A percentile compares a stretch with the other conserved stretches of the same genome.
Evolutionary conservation across 352 stramenopile species (phyloP).

Genomic region (Ophiocytium majus): DNA sequence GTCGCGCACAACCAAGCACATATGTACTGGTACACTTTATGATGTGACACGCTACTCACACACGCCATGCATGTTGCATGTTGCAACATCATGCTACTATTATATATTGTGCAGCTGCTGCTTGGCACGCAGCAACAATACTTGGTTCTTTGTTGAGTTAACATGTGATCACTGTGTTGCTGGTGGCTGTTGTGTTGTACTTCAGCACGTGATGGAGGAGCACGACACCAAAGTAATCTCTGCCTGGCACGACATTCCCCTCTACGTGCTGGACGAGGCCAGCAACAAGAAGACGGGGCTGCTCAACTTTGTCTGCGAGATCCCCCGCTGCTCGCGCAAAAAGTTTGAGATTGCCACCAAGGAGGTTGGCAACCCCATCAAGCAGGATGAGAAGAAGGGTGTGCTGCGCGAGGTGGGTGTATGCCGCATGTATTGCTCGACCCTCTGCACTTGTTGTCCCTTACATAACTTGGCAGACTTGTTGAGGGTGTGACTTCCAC

Average conservation of each 20-base stretch:
- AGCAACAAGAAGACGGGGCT: conserved; percentile 66
- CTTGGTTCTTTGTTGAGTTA: not conserved
- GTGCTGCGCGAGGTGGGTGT: conserved; percentile 78
- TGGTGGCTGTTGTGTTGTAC: not conserved
- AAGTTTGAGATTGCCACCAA: conserved; percentile 98
- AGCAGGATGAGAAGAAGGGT: conserved; percentile 96
- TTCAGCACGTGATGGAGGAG: conserved; percentile 32
- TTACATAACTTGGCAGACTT: too few relatives aligned
- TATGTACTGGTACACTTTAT: not conserved
- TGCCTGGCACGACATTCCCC: conserved; percentile 56
- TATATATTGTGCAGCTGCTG: not conserved
- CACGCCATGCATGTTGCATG: too few relatives aligned
- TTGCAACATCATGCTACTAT: not conserved
- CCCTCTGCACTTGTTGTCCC: too few relatives aligned
- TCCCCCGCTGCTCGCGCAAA: conserved; percentile 73
- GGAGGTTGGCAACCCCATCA: conserved; percentile 90
- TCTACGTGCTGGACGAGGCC: conserved; percentile 49
- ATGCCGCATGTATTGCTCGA: too few relatives aligned
- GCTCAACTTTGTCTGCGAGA: conserved; percentile 76
- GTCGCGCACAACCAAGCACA: not conserved
- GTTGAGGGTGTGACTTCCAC: too few relatives aligned
- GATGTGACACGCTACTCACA: too few relatives aligned
- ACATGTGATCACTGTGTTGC: not conserved
- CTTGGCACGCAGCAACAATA: not conserved
- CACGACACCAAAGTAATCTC: conserved; percentile 52